Base-by-base conservation (phyloP, 2,329 filamentous ascomycete genomes). In the Trichoderma breve region DNA sequence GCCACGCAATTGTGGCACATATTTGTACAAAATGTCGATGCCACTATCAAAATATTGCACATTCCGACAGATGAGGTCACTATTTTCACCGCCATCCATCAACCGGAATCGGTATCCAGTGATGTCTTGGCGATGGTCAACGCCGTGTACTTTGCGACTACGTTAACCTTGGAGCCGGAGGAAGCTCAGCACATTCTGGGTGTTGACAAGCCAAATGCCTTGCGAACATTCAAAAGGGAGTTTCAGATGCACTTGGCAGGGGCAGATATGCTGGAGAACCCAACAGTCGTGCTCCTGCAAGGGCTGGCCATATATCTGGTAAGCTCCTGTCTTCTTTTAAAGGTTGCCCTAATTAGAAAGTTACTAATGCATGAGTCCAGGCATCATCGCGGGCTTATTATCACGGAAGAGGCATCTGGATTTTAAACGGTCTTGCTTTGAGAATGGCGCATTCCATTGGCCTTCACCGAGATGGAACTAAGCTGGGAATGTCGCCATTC, bases 391-490 rank as follows among this genome's bases (percentile, higher is more conserved):
- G 81, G 2, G 75, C 77, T 14, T 76, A 81, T 67, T 81, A 81
- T 30, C 77, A 76, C 0, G 79, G 81, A 12, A 77, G 79, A 14
- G 78, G 80, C 4, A 75, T 81, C 3, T 84, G 83, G 81, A 81
- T 80, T 1, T 73, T 86, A 11, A 83, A 81, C 30, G 84, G 84
- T 0, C 77, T 85, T 3, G 83, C 82, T 2, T 80, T 87, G 34
- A 81, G 85, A 9, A 80, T 85, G 21, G 85, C 84, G 2, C 82
- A 86, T 73, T 82, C 82, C 2, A 83, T 89, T 32, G 88, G 88
- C 0, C 80, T 90, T 2, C 88, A 90, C 73, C 82, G 86, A 12
- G 87, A 89, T 63, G 82, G 82, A 11, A 78, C 77, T 1, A 78
- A 81, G 24, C 80, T 89, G 2, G 82, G 82, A 0, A 78, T 90